These are phyloP conservation scores for Stephania cephalantha DNA, from an alignment of 164 flowering plant genomes.

Conservation along the genomic window DNA sequence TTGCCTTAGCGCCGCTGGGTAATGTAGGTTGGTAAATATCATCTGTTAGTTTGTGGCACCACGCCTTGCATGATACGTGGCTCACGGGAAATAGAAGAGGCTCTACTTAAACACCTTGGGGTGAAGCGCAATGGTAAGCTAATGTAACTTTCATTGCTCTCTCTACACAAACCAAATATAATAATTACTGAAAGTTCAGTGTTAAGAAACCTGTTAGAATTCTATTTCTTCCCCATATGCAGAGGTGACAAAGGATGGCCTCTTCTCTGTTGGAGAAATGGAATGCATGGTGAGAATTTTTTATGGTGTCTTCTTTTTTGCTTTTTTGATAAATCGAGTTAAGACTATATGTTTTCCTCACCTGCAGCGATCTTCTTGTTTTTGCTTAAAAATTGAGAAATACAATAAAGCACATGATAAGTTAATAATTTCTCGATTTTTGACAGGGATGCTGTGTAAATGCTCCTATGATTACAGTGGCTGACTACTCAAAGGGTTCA, in stretches of 20 bases:
- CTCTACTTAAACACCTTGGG: constrained; percentile 87
- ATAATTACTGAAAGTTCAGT: neutral
- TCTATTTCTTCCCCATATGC: constrained; percentile 24
- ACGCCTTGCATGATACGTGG: constrained; percentile 99
- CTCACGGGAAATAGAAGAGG: constrained; percentile 88
- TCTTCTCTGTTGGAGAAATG: constrained; percentile 99
- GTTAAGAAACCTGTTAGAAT: neutral
- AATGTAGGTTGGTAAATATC: constrained; percentile 91
- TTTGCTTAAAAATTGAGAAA: neutral
- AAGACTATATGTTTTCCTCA: neutral
- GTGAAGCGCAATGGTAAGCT: constrained; percentile 92
- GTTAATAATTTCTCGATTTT: constrained; percentile 5
- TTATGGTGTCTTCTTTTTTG: neutral
- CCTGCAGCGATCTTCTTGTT: neutral
- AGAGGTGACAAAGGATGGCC: constrained; percentile 97
- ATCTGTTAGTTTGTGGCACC: constrained; percentile 95
- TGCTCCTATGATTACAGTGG: constrained; percentile 99
- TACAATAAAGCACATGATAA: neutral
- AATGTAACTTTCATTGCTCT: neutral
- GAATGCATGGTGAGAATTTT: constrained; percentile 88
- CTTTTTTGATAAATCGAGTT: neutral
- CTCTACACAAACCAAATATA: neutral
- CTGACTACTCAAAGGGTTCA: constrained; percentile 95
- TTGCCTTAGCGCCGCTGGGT: constrained; percentile 2
- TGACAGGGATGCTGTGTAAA: constrained; percentile 94